Base-by-base conservation (phyloP, 73 alveolate species). In the Stentor coeruleus region DNA sequence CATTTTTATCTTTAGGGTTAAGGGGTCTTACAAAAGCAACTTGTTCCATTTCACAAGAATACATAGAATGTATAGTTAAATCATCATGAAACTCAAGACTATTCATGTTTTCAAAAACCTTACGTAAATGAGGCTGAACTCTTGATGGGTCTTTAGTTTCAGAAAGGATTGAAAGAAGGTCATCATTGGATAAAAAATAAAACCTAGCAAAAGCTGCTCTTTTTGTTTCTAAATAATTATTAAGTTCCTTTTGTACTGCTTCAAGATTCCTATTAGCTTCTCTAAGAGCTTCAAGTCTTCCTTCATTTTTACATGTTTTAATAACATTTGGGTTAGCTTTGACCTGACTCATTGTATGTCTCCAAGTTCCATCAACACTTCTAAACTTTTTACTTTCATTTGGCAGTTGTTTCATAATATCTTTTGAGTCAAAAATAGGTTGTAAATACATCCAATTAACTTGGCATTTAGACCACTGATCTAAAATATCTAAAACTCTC, bases 361-460 rank as follows among this genome's bases (percentile, higher is more conserved):
- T 98, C 99, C 99, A 97, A 66, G 98, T 97, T n/a, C 99, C 89
- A 85, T 98, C 99, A 33, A 98, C 99, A 87, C 97, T 89, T 85
- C 96, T 97, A 89, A 98, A 98, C 86, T 98, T 97, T 89, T 98
- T 98, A 77, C 98, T 95, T 85, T 98, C 99, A 49, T 97, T 94
- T 2, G 99, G 99, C 74, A 98, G 96, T 91, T 98, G 98, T 91
- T 98, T 98, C 94, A 98, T 97, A 81, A 98, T 98, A 88, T 98
- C 99, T 42, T 97, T 97, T 41, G 99, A 94, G 83, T 98, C 99
- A 84, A 98, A 98, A 83, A 98, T 98, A 35, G 99, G 99, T 83
- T 98, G 96, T 35, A 98, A 91, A 89, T 98, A 98, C 98, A 98
- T 97, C 99, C 99, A 98, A 79, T 98, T 85, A 0, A 33, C 96